A percentile compares a stretch with the other conserved stretches of the same genome.
Conservation (phyloP, 2,329 filamentous ascomycete species). For the Phyllosticta citribraziliensis region DNA sequence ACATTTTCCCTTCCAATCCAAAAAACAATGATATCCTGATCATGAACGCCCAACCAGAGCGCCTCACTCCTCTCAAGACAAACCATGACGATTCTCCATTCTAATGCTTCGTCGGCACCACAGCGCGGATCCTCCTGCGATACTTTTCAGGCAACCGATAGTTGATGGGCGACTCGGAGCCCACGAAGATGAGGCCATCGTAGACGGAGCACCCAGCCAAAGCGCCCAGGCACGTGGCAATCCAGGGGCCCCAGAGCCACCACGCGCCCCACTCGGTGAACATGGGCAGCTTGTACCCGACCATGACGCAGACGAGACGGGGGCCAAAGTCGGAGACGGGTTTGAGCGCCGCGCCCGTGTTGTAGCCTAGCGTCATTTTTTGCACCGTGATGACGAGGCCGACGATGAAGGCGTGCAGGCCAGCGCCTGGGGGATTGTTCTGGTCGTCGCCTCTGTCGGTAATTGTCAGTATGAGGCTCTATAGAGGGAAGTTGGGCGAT, state of each 20-base stretch:
- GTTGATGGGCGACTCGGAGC: conserved; percentile 29
- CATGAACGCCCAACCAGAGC: too few species aligned
- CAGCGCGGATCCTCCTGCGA: background rate
- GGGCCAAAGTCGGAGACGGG: conserved; percentile 43
- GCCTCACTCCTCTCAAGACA: too few species aligned
- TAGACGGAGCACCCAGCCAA: conserved; percentile 25
- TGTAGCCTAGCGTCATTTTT: conserved; percentile 34
- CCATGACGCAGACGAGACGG: conserved; percentile 34
- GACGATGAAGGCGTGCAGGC: conserved; percentile 34
- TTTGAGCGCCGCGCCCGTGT: conserved; percentile 41
- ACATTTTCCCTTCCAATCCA: too few species aligned
- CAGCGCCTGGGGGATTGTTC: conserved; percentile 35
- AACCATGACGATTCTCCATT: too few species aligned
- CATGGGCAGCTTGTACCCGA: conserved; percentile 34
- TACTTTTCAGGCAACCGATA: conserved; percentile 30
- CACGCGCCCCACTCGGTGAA: conserved; percentile 29
- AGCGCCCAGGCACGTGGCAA: conserved; percentile 22
- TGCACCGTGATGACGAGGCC: conserved; percentile 28
- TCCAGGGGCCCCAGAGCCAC: conserved; percentile 30
- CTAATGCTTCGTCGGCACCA: background rate
- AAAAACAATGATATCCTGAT: too few species aligned
- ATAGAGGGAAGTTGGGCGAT: too few species aligned
- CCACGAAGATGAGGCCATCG: conserved; percentile 30
- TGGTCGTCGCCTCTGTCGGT: conserved; percentile 26
- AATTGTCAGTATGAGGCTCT: too few species aligned